Evolutionary conservation across 495 filamentous ascomycete genomes (phyloP), one percentile per base, ranked within the genome.

Genomic region (Penicillium herquei): DNA sequence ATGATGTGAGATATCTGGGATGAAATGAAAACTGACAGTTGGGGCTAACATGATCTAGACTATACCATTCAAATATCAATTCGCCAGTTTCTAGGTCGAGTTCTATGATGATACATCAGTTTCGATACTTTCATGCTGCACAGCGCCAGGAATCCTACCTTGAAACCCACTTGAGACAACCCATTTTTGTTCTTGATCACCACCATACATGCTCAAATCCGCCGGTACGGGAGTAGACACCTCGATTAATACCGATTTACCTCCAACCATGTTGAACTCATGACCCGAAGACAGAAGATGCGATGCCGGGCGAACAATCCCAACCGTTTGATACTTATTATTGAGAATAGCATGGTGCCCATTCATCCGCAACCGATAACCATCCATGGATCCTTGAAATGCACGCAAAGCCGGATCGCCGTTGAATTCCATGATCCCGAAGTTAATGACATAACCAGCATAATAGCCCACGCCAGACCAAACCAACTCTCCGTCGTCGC

Each of bases 391-490:
- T 3, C 78, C 79, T 54, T 82, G 72, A 37, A 80, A 82, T 3
- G 68, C 70, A 52, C 72, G 76, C 16, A 81, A 55, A 17, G 75
- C 69, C 31, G 77, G 65, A 30, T 77, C 63, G 21, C 74, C 74
- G 40, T 70, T 58, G 65, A 71, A 72, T 1, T 61, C 63, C 0
- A 64, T 69, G 13, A 56, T 49, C 13, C 62, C 52, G 47, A 71
- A 70, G 43, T 73, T 58, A 48, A 69, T 75, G 0, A 73, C 62
- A 67, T 70, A 79, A 35, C 75, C 77, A 35, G 65, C 69, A 44
- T 74, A 75, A 56, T 76, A 74, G 0, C 74, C 75, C 39, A 74
- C 75, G 10, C 77, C 76, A 11, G 76, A 78, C 79, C 78, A 82
- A 7, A 82, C 65, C 0, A 80, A 59, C 39, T 81, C 78, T 6